Conservation (phyloP, 1,284 basidiomycete species). For the Irpex sp. region DNA sequence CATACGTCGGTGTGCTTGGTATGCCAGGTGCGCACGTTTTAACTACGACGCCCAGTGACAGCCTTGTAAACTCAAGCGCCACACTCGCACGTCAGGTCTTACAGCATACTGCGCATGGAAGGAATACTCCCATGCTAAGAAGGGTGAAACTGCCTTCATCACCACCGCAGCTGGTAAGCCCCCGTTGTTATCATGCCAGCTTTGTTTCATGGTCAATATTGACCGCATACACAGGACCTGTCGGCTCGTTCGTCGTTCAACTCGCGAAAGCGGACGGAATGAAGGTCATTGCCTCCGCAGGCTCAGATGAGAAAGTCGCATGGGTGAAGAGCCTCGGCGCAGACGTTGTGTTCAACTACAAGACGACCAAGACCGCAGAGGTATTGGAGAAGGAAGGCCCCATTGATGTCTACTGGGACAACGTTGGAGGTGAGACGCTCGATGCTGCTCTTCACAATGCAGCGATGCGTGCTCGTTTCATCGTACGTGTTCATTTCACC, state of each 20-base stretch:
- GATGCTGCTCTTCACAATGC: conserved; percentile 54
- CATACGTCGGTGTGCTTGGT: conserved; percentile 28
- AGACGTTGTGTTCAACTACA: conserved; percentile 77
- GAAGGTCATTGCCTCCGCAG: conserved; percentile 72
- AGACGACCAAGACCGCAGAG: conserved; percentile 45
- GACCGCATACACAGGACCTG: conserved; percentile 5
- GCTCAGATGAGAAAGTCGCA: conserved; percentile 59
- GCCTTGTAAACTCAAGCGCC: no score
- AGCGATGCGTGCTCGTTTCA: conserved; percentile 48
- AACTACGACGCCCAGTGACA: no score
- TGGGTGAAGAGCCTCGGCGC: conserved; percentile 63
- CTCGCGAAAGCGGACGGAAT: neutral
- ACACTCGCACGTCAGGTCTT: neutral
- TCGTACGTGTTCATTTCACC: conserved; percentile 35
- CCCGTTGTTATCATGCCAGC: neutral
- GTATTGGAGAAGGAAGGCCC: conserved; percentile 57
- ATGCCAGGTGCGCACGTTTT: conserved; percentile 15
- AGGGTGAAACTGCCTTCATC: conserved; percentile 11
- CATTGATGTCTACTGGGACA: conserved; percentile 51
- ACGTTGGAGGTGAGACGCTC: conserved; percentile 66
- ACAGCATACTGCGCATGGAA: conserved; percentile 16
- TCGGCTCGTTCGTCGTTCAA: conserved; percentile 12
- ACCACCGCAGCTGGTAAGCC: conserved; percentile 8
- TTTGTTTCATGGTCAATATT: neutral
- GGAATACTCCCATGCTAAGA: conserved; percentile 12